Percentiles rank a stretch among this genome's conserved stretches.
Evolutionary conservation across 768 basidiomycete genomes (phyloP).

Genomic region (Tricholoma sp.): DNA sequence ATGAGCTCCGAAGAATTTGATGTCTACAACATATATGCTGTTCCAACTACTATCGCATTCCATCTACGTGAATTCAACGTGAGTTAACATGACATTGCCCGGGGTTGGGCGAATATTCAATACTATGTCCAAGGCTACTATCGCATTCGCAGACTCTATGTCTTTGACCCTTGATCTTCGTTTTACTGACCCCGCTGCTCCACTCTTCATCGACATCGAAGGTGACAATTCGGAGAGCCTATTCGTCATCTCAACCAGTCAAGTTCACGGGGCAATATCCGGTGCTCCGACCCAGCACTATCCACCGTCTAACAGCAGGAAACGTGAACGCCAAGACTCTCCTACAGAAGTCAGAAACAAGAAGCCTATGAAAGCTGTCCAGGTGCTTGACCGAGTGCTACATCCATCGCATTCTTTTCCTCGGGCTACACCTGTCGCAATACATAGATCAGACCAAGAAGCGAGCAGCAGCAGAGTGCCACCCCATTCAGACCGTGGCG

Average conservation of each 20-base stretch:
- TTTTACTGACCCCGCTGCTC: conserved; percentile 69
- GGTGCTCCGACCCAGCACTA: conserved; percentile 21
- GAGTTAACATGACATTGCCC: conserved; percentile 12
- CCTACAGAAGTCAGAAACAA: conserved; percentile 38
- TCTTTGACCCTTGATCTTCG: conserved; percentile 60
- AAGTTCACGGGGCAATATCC: conserved; percentile 38
- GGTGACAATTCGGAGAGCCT: conserved; percentile 59
- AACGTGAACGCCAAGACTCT: conserved; percentile 41
- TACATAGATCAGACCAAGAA: background rate
- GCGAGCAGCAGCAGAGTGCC: background rate
- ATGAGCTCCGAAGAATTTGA: conserved; percentile 82
- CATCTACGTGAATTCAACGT: conserved; percentile 85
- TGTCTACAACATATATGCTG: conserved; percentile 56
- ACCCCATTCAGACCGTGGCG: conserved; percentile 19
- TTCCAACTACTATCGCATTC: conserved; percentile 68
- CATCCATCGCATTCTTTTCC: conserved; percentile 12
- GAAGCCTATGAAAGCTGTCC: conserved; percentile 51
- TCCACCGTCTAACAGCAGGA: conserved; percentile 25
- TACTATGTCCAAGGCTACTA: conserved; percentile 75
- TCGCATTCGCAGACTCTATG: conserved; percentile 73
- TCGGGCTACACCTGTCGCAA: background rate
- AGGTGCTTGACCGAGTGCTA: conserved; percentile 24
- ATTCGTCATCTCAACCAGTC: conserved; percentile 78
- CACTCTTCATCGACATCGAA: conserved; percentile 75
- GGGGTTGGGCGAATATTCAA: background rate